Evolutionary conservation across 2,329 filamentous ascomycete species (phyloP).

Genomic region (Emydomyces testavorans): DNA sequence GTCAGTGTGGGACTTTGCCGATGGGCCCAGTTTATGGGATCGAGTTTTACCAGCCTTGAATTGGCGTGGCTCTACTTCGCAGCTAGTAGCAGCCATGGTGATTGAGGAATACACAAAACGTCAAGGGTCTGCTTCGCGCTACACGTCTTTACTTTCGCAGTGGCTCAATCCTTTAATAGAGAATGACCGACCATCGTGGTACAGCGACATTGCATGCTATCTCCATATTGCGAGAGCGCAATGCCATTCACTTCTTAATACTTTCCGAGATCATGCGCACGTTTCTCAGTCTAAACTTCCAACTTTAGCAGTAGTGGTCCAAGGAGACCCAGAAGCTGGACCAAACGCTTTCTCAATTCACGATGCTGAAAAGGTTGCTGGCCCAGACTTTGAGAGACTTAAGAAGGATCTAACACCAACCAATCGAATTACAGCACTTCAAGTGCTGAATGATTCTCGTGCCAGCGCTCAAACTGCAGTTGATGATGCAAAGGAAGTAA

Average conservation of each 20-base stretch:
- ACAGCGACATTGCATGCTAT: conserved; percentile 81
- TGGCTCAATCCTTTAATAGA: conserved; percentile 67
- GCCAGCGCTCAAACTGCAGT: conserved; percentile 60
- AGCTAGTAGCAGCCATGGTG: conserved; percentile 70
- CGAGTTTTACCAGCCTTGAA: conserved; percentile 58
- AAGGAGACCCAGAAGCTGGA: conserved; percentile 83
- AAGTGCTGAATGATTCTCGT: conserved; percentile 67
- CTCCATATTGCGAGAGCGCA: conserved; percentile 82
- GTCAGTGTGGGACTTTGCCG: conserved; percentile 55
- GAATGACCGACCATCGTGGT: conserved; percentile 65
- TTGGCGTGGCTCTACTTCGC: conserved; percentile 71
- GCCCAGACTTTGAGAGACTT: conserved; percentile 72
- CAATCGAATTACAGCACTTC: conserved; percentile 70
- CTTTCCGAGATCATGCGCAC: conserved; percentile 85
- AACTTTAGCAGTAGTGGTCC: conserved; percentile 74
- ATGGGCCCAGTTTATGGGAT: conserved; percentile 43
- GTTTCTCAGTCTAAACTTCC: conserved; percentile 65
- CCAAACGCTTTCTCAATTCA: conserved; percentile 81
- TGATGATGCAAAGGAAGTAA: conserved; percentile 64
- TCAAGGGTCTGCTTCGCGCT: conserved; percentile 25
- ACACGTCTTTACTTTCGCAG: conserved; percentile 36
- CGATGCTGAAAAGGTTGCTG: conserved; percentile 79
- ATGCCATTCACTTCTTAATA: conserved; percentile 76
- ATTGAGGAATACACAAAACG: conserved; percentile 76
- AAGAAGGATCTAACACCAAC: conserved; percentile 82